A percentile compares a stretch with the other conserved stretches of the same genome.
Conservation (phyloP, 257 asterid species). For the Apocynum venetum region DNA sequence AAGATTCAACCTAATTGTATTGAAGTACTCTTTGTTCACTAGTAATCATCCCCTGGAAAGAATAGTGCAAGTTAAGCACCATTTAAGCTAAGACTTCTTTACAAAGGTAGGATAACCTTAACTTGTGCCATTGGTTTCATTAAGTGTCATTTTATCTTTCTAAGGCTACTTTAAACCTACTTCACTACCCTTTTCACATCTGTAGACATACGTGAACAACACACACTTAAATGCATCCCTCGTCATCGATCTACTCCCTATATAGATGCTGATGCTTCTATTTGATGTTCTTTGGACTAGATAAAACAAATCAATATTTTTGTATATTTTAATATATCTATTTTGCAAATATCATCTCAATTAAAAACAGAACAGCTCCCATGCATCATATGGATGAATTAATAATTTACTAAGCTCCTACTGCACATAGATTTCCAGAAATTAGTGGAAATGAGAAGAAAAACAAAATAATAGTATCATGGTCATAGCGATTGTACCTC, state of each 20-base stretch:
- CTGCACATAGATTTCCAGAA: background rate
- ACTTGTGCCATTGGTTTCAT: background rate
- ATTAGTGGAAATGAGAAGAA: background rate
- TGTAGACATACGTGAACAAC: too few species aligned
- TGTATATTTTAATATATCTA: background rate
- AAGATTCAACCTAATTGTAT: too few species aligned
- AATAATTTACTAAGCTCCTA: background rate
- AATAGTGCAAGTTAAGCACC: background rate
- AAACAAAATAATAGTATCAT: background rate
- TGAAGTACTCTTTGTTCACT: background rate
- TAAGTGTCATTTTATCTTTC: background rate
- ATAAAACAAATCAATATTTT: too few species aligned
- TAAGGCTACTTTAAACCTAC: too few species aligned
- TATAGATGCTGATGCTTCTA: too few species aligned
- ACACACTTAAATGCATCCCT: too few species aligned
- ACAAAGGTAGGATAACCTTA: too few species aligned
- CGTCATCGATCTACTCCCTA: too few species aligned
- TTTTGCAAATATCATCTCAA: too few species aligned
- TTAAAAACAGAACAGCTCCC: too few species aligned
- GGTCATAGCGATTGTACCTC: slow-evolving; percentile 49
- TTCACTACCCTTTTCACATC: too few species aligned
- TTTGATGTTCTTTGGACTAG: background rate
- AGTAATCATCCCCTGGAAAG: background rate
- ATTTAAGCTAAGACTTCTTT: background rate
- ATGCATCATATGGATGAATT: background rate